Percentiles rank a stretch among this genome's conserved stretches.
Conservation (phyloP, 805 yeast species). For the Metschnikowia kunwiensis region DNA sequence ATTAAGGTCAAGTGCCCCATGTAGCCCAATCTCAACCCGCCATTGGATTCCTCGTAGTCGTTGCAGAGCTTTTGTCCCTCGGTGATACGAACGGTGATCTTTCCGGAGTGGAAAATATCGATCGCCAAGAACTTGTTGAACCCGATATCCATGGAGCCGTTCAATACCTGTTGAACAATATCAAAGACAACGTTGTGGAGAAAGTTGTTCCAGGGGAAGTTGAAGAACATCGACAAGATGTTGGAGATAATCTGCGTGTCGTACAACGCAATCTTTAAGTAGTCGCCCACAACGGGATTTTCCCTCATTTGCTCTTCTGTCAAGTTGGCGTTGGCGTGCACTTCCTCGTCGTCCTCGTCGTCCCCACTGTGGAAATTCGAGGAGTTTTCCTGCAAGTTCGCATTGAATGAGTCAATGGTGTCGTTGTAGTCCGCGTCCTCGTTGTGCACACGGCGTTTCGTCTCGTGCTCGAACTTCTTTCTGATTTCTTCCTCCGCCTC, state of each 20-base stretch:
- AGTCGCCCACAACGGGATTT: constrained; percentile 44
- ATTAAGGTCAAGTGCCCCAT: constrained; percentile 33
- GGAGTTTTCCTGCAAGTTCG: constrained; percentile 23
- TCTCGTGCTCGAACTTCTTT: constrained; percentile 18
- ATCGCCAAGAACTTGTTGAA: constrained; percentile 44
- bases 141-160: constrained; percentile 49
- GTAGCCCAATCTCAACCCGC: constrained; percentile 29
- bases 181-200: constrained; percentile 47
- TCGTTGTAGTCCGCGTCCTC: constrained; percentile 23
- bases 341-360: constrained; percentile 36
- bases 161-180: constrained; percentile 45
- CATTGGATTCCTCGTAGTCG: constrained; percentile 25
- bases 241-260: constrained; percentile 44
- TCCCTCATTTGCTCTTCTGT: constrained; percentile 42
- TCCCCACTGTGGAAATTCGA: constrained; percentile 18
- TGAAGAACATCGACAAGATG: constrained; percentile 43
- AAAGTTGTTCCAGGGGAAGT: constrained; percentile 47
- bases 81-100: constrained; percentile 40
- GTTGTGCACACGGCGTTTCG: constrained; percentile 11
- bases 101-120: constrained; percentile 57
- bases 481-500: constrained; percentile 19
- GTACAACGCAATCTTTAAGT: constrained; percentile 38
- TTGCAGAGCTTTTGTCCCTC: constrained; percentile 43
- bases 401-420: constrained; percentile 38
- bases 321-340: constrained; percentile 43